These are phyloP conservation scores for Pelargonium australe DNA, from an alignment of 441 rosid species.

Conservation along the genomic window DNA sequence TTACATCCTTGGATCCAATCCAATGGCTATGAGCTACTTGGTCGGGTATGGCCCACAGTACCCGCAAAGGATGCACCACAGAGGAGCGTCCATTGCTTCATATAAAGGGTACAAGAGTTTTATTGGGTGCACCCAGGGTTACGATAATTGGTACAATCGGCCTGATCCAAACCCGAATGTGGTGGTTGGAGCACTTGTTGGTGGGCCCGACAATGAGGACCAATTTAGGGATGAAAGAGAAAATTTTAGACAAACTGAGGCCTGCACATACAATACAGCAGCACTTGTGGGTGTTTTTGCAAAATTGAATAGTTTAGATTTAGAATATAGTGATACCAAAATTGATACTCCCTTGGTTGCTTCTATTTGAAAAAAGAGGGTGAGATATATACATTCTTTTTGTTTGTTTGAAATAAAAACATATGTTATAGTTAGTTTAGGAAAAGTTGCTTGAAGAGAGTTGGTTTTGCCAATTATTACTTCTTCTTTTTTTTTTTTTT, in stretches of 20 bases:
- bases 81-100: constrained; percentile 47
- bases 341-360: constrained; percentile 5
- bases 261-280: constrained; percentile 43
- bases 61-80: constrained; percentile 54
- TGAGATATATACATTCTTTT: background rate
- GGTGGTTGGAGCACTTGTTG: constrained; percentile 36
- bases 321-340: background rate
- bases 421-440: background rate
- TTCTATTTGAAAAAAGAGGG: constrained; percentile 5
- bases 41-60: constrained; percentile 47
- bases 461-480: too few species aligned
- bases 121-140: constrained; percentile 46
- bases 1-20: constrained; percentile 56
- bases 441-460: too few species aligned
- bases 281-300: constrained; percentile 38
- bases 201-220: constrained; percentile 35
- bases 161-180: constrained; percentile 33
- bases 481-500: too few species aligned
- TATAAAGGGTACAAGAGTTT: constrained; percentile 28
- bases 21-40: constrained; percentile 46
- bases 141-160: constrained; percentile 31
- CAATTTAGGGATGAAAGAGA: constrained; percentile 25
- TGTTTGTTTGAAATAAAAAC: background rate
- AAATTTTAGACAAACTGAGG: constrained; percentile 31
- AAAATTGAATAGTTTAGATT: constrained; percentile 27